phyloP scores from a whole-genome alignment of 1,139 yeast species.

The Geotrichum siamense region DNA sequence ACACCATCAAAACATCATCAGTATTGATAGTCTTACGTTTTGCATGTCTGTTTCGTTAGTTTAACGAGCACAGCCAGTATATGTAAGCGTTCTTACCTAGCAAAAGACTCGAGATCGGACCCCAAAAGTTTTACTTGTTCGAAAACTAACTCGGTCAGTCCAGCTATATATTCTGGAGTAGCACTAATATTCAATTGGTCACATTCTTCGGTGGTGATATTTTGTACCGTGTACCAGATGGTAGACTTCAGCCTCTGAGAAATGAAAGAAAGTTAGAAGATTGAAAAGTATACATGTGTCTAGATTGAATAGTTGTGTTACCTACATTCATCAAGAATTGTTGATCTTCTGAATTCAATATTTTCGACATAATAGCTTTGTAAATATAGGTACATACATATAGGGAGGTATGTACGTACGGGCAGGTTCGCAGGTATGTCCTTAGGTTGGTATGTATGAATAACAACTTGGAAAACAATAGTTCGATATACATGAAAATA shows the following conservation, averaged over 20 bases:
- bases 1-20: conserved; percentile 31
- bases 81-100: conserved; percentile 21
- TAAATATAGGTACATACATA: too few species aligned
- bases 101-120: conserved; percentile 28
- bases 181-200: conserved; percentile 23
- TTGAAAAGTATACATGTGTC: too few species aligned
- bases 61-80: not conserved
- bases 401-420: too few species aligned
- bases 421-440: too few species aligned
- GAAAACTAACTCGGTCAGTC: conserved; percentile 31
- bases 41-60: conserved; percentile 28
- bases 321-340: too few species aligned
- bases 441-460: too few species aligned
- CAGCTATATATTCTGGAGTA: conserved; percentile 30
- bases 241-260: conserved; percentile 28
- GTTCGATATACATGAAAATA: too few species aligned
- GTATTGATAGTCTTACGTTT: conserved; percentile 27
- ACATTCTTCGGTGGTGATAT: conserved; percentile 31
- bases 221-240: conserved; percentile 30
- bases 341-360: too few species aligned
- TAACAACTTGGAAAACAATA: too few species aligned
- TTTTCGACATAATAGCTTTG: too few species aligned
- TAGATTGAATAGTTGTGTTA: too few species aligned
- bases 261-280: too few species aligned
- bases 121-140: conserved; percentile 29